Evolutionary conservation across 768 basidiomycete genomes (phyloP).

Genomic region (Neoboletus subvelutipes): DNA sequence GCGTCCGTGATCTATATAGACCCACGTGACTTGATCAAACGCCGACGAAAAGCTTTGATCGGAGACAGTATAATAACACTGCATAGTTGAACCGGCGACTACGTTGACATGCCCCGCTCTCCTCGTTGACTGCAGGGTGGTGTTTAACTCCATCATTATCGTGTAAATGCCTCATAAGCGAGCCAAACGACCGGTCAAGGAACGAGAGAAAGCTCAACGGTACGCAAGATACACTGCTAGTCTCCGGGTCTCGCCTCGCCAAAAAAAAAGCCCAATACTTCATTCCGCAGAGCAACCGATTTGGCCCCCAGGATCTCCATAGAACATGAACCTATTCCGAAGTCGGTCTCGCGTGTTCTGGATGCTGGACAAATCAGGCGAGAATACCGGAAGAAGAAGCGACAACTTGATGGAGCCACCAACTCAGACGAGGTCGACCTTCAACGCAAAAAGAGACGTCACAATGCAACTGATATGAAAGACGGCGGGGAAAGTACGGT

Average conservation of each 20-base stretch:
- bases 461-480: slow-evolving; percentile 18
- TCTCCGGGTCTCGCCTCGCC: not conserved
- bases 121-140: slow-evolving; percentile 2
- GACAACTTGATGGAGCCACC: slow-evolving; percentile 30
- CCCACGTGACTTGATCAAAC: slow-evolving; percentile 20
- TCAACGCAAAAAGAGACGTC: slow-evolving; percentile 31
- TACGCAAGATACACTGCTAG: slow-evolving; percentile 26
- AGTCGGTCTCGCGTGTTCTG: slow-evolving; percentile 62
- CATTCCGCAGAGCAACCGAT: slow-evolving; percentile 45
- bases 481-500: slow-evolving; percentile 20
- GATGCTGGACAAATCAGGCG: slow-evolving; percentile 60
- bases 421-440: slow-evolving; percentile 26
- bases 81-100: not conserved
- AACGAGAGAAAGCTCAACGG: slow-evolving; percentile 43
- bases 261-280: not conserved
- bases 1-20: not conserved
- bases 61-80: no score
- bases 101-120: slow-evolving; percentile 1
- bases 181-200: slow-evolving; percentile 51
- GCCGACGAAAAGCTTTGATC: not conserved
- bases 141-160: slow-evolving; percentile 20
- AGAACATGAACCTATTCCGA: slow-evolving; percentile 65
- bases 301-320: slow-evolving; percentile 45
- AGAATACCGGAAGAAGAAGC: slow-evolving; percentile 52
- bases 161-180: slow-evolving; percentile 65